Percentiles rank a stretch among this genome's conserved stretches.
Evolutionary conservation across 177 flowering plant genomes (phyloP).

Genomic region (Telopea speciosissima): DNA sequence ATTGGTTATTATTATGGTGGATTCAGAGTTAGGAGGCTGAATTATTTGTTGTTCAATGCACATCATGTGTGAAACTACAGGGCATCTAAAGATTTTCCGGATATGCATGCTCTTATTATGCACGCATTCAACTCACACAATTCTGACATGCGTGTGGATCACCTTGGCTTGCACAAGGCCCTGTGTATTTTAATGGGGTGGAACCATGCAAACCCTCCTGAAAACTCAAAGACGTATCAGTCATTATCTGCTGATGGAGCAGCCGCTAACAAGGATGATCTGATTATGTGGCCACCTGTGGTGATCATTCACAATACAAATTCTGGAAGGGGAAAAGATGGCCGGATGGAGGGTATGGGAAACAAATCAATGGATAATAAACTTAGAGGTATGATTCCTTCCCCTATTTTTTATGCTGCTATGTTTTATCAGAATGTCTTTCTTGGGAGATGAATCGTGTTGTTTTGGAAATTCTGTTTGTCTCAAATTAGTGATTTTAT

Average conservation of each 20-base stretch:
- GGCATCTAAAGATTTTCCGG: slow-evolving; percentile 78
- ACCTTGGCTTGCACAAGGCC: slow-evolving; percentile 92
- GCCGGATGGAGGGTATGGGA: slow-evolving; percentile 91
- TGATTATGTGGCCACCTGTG: slow-evolving; percentile 90
- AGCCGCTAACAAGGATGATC: slow-evolving; percentile 70
- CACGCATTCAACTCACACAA: slow-evolving; percentile 73
- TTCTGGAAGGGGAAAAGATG: slow-evolving; percentile 80
- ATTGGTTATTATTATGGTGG: slow-evolving; percentile 6
- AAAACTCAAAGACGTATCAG: slow-evolving; percentile 76
- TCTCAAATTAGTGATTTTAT: no score
- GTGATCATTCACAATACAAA: slow-evolving; percentile 82
- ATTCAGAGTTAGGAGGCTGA: slow-evolving; percentile 21
- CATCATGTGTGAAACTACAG: slow-evolving; percentile 56
- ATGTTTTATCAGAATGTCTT: background rate
- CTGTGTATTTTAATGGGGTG: slow-evolving; percentile 92
- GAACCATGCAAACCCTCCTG: slow-evolving; percentile 72
- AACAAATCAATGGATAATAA: slow-evolving; percentile 77
- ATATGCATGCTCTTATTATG: slow-evolving; percentile 78
- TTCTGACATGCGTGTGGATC: slow-evolving; percentile 61
- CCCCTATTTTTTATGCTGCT: slow-evolving; percentile 7
- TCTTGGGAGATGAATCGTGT: background rate
- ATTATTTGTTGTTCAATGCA: slow-evolving; percentile 31
- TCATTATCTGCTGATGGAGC: slow-evolving; percentile 67
- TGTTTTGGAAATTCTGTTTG: background rate
- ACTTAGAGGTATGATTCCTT: slow-evolving; percentile 71